These are phyloP conservation scores for Barnettozyma wickerhamii DNA, from an alignment of 805 yeast species.

Conservation along the genomic window DNA sequence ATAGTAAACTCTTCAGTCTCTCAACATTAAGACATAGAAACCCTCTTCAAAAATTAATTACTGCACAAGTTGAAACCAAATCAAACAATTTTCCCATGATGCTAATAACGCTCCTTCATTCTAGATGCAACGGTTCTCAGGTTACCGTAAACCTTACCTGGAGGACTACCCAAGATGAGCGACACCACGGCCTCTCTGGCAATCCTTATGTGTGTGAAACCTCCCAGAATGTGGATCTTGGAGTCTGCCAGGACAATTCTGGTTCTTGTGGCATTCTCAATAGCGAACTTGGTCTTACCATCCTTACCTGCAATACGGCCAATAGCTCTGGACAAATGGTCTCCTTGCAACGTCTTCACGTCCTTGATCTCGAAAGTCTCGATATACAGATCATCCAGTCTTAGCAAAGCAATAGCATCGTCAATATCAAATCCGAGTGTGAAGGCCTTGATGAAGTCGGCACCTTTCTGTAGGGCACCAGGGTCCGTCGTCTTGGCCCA, in stretches of 20 bases:
- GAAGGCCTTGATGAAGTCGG: constrained; percentile 94
- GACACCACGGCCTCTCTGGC: constrained; percentile 98
- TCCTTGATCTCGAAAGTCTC: constrained; percentile 97
- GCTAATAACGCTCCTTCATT: constrained; percentile 87
- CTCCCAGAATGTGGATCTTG: constrained; percentile 94
- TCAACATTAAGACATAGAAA: too few species aligned
- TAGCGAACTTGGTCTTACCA: constrained; percentile 97
- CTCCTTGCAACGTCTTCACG: constrained; percentile 92
- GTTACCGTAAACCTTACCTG: constrained; percentile 97
- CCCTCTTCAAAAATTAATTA: too few species aligned
- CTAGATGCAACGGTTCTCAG: constrained; percentile 95
- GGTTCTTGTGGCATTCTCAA: constrained; percentile 97
- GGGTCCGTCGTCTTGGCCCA: constrained; percentile 78
- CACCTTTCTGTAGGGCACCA: constrained; percentile 96
- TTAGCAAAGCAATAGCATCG: constrained; percentile 90
- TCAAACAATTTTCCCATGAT: not conserved
- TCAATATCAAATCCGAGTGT: constrained; percentile 95
- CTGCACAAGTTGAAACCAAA: not conserved
- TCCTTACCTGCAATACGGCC: constrained; percentile 99
- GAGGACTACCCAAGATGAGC: constrained; percentile 94
- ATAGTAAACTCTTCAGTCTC: too few species aligned
- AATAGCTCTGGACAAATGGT: constrained; percentile 96
- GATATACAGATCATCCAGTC: constrained; percentile 93
- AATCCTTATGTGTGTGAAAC: constrained; percentile 94
- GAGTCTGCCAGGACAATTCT: constrained; percentile 97